phyloP scores from a whole-genome alignment of 352 stramenopile genomes.

The Phytophthora ramorum region DNA sequence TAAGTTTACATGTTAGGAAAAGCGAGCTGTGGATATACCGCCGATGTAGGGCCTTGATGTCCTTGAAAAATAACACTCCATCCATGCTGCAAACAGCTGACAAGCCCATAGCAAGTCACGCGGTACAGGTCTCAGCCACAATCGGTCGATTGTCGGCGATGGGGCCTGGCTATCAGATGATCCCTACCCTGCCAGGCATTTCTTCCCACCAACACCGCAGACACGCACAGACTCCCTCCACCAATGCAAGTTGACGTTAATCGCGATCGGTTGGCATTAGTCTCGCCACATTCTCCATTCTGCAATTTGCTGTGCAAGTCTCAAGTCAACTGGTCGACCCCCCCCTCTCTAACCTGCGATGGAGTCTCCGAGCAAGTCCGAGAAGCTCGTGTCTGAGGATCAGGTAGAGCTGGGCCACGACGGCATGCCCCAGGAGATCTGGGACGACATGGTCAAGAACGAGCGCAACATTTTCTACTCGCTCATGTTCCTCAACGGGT shows the following conservation, averaged over 20 bases:
- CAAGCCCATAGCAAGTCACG: background rate
- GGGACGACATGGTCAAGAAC: slow-evolving; percentile 61
- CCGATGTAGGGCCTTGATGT: background rate
- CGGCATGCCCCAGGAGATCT: slow-evolving; percentile 64
- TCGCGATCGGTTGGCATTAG: slow-evolving; percentile 23
- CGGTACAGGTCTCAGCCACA: slow-evolving; percentile 25
- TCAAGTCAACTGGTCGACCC: background rate
- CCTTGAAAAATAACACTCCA: background rate
- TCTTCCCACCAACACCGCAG: slow-evolving; percentile 23
- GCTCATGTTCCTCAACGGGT: slow-evolving; percentile 77
- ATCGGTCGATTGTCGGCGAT: slow-evolving; percentile 27
- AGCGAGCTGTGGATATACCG: background rate
- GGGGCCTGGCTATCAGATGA: slow-evolving; percentile 16
- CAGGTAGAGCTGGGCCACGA: slow-evolving; percentile 41
- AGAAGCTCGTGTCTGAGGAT: slow-evolving; percentile 42
- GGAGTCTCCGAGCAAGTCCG: slow-evolving; percentile 41
- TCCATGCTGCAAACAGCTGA: slow-evolving; percentile 20
- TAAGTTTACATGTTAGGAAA: slow-evolving; percentile 22
- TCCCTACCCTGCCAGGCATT: slow-evolving; percentile 20
- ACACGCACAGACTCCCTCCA: slow-evolving; percentile 21
- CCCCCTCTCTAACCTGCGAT: no score
- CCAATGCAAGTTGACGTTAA: slow-evolving; percentile 33
- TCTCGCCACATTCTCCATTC: slow-evolving; percentile 18
- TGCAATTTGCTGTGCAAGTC: slow-evolving; percentile 21
- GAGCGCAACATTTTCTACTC: slow-evolving; percentile 63